These are phyloP conservation scores for Beauveria pseudobassiana DNA, from an alignment of 2,329 filamentous ascomycete species.

Conservation along the genomic window DNA sequence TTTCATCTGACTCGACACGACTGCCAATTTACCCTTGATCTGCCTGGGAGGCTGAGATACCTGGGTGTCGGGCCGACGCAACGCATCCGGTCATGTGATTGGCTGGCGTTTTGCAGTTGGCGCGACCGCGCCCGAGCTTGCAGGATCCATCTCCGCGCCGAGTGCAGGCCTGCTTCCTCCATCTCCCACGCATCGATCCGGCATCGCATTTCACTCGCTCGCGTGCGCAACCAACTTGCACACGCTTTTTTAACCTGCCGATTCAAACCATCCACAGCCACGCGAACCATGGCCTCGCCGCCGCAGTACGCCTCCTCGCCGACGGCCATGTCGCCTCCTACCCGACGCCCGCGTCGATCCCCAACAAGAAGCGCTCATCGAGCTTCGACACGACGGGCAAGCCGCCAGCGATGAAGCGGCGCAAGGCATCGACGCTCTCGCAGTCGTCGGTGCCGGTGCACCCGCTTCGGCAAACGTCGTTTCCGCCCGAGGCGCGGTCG, in stretches of 20 bases:
- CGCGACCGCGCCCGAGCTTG: not conserved
- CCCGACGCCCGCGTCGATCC: constrained; percentile 41
- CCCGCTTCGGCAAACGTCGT: constrained; percentile 73
- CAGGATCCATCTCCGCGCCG: not conserved
- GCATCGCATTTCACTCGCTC: not conserved
- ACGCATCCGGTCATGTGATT: constrained; percentile 3
- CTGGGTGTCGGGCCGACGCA: not conserved
- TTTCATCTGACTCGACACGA: too few species aligned
- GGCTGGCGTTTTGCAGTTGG: not conserved
- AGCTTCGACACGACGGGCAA: constrained; percentile 46
- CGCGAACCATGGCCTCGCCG: constrained; percentile 46
- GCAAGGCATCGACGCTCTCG: constrained; percentile 61
- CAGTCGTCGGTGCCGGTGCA: constrained; percentile 50
- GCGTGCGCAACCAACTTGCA: not conserved
- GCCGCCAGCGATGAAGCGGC: constrained; percentile 47
- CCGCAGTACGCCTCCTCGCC: constrained; percentile 39
- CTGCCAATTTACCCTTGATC: too few species aligned
- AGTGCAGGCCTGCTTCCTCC: not conserved
- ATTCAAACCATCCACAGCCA: not conserved
- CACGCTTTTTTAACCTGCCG: not conserved
- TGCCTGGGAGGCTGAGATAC: too few species aligned
- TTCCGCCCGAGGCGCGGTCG: constrained; percentile 57
- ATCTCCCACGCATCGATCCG: not conserved
- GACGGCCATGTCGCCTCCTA: constrained; percentile 47
- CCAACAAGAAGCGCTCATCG: constrained; percentile 52